Percentiles rank a stretch among this genome's conserved stretches.
phyloP scores from a whole-genome alignment of 768 basidiomycete species.

The Gautieria morchelliformis region DNA sequence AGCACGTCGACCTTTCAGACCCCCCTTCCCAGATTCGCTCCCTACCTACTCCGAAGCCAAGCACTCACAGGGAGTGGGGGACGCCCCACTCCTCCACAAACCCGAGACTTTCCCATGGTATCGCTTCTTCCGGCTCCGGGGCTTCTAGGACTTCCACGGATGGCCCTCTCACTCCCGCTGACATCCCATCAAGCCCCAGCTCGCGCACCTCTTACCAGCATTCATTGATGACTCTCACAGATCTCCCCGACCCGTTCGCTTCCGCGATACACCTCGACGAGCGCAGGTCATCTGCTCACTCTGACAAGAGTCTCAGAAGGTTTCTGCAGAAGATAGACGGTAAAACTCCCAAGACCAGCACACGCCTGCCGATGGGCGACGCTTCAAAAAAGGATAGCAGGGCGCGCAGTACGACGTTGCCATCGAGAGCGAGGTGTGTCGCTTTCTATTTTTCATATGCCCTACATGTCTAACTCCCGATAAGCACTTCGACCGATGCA shows the following conservation, averaged over 20 bases:
- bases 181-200: background rate
- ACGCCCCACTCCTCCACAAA: background rate
- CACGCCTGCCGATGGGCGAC: background rate
- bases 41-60: background rate
- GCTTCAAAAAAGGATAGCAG: background rate
- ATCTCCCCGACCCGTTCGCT: background rate
- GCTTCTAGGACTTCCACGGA: conserved; percentile 3
- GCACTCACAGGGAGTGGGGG: background rate
- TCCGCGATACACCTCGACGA: background rate
- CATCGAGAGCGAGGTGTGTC: background rate
- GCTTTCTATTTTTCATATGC: background rate
- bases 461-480: background rate
- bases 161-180: conserved; percentile 6
- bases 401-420: background rate
- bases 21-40: background rate
- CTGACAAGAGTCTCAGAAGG: conserved; percentile 4
- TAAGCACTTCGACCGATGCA: background rate
- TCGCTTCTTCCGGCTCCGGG: conserved; percentile 1
- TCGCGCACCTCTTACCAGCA: background rate
- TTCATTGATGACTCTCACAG: conserved; percentile 5
- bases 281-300: conserved; percentile 1
- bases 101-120: background rate
- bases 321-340: background rate
- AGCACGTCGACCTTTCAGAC: background rate
- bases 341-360: background rate